Base-by-base conservation (phyloP, 1,139 yeast genomes). In the Lodderomyces margitis region DNA sequence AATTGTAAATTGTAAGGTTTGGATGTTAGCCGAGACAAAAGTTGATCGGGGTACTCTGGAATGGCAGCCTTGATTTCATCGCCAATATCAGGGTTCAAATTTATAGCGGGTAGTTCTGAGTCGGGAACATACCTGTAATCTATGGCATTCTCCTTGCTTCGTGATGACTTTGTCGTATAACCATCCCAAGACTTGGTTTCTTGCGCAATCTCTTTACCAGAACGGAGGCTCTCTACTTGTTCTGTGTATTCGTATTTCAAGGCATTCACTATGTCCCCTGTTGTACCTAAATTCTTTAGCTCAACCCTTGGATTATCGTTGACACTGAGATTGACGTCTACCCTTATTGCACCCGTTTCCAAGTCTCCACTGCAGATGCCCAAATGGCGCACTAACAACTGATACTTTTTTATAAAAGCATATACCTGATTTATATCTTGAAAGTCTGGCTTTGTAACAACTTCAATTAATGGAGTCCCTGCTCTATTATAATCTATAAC, bases 151-250 rank as follows among this genome's bases (percentile, higher is more conserved):
- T 91, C 98, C 55, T 94, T 92, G 3, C 78, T 70, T 58, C 98
- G 75, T 40, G 83, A 62, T 39, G 77, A 73, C 39, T 75, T 70
- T 0, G 98, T 91, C 37, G 62, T 61, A 9, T 58, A 61, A 1
- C 96, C 97, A 56, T 83, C 82, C 97, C 97, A 92, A 12, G 96
- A 94, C 54, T 98, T 74, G 0, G 99, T 94, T 56, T 91, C 96
- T 46, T 81, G 80, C 1, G 44, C 48, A 1, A 82, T 60, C 0
- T 54, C 46, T 5, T 57, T 53, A 0, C 74, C 75, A 8, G 58
- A 46, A 41, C 62, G 47, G 9, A 81, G 56, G 21, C 69, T 56
- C 0, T 53, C 50, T 0, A 75, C 61, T 56, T 94, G 98, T 43
- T 98, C 71, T 24, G 64, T 59, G 53, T 80, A 87, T 59, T 92